Evolutionary conservation across 108 stramenopile species (phyloP), one percentile per base, ranked within the genome.

Genomic region (Nannochloropsis granulata): DNA sequence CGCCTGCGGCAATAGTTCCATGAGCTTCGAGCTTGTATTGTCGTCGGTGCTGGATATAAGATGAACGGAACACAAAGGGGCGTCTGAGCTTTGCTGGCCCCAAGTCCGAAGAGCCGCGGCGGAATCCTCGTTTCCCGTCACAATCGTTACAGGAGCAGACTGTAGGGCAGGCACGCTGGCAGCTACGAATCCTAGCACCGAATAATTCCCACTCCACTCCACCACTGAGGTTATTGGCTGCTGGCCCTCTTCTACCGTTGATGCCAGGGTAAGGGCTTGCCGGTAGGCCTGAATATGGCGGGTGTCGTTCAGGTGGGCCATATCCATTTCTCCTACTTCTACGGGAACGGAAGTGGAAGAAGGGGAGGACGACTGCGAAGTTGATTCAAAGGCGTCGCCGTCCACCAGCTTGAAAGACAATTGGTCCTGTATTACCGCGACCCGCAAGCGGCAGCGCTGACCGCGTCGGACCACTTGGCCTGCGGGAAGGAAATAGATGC

Each of bases 311-410:
- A 88, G 19, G 26, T 84, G 84, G 12, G 87, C 86, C 43, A 88
- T 12, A 21, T 88, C 87, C 87, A 88, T 88, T 25, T 88, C 87
- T 46, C 86, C 87, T 34, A 88, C 21, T 13, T 79, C 81, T n/a
- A 43, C 25, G 78, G 45, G 78, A 34, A 23, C n/a, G 46, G 78
- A 25, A n/a, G 16, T n/a, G 56, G 21, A n/a, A n/a, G 56, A 71
- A 11, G 56, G 56, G 21, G 56, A 71, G 16, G 56, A 71, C 21
- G 21, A 71, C 16, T n/a, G 56, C 56, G 56, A 71, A n/a, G 56
- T 10, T 19, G 45, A 16, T 44, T 19, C 10, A 83, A 23, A 12
- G 44, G 25, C 45, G 21, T 45, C 83, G 21, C 23, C 44, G 19
- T 45, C 44, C 21, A 79, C 26, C 78, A 84, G n/a, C 23, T n/a